Percentiles rank a stretch among this genome's conserved stretches.
These are phyloP conservation scores for Coniophora puteana DNA, from an alignment of 1,284 basidiomycete genomes.

Conservation along the genomic window DNA sequence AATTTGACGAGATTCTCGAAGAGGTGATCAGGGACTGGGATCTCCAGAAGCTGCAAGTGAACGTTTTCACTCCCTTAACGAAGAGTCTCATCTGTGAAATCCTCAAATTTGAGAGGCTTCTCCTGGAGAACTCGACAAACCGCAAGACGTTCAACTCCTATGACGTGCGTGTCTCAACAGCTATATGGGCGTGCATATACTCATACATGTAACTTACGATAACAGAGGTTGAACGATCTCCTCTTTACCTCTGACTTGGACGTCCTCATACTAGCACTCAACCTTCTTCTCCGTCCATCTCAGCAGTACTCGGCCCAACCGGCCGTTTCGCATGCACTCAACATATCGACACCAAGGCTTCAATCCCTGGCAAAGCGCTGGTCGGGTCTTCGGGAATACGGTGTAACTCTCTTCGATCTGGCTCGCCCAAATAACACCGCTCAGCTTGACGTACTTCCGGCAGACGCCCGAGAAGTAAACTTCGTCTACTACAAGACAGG, in stretches of 20 bases:
- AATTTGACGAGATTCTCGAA: constrained; percentile 89
- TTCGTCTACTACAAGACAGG: constrained; percentile 74
- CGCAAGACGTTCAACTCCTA: constrained; percentile 96
- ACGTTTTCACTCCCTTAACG: constrained; percentile 73
- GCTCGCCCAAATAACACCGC: constrained; percentile 48
- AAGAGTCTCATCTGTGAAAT: constrained; percentile 82
- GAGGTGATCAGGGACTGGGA: constrained; percentile 81
- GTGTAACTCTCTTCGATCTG: constrained; percentile 67
- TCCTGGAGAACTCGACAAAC: constrained; percentile 98
- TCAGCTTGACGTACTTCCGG: constrained; percentile 57
- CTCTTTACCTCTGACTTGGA: constrained; percentile 89
- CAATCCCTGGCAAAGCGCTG: constrained; percentile 71
- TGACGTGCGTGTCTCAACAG: constrained; percentile 64
- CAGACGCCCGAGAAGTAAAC: constrained; percentile 69
- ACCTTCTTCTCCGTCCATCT: constrained; percentile 86
- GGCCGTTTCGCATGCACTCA: constrained; percentile 71
- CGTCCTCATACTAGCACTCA: constrained; percentile 80
- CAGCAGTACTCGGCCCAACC: constrained; percentile 92
- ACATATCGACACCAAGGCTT: constrained; percentile 71
- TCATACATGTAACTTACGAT: constrained; percentile 9
- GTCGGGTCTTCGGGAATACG: constrained; percentile 72
- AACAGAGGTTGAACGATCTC: constrained; percentile 84
- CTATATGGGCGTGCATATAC: constrained; percentile 13
- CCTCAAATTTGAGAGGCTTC: constrained; percentile 82
- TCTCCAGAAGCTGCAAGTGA: constrained; percentile 79